These are phyloP conservation scores for Leccinum subtestaceum DNA, from an alignment of 768 basidiomycete species.

Conservation along the genomic window DNA sequence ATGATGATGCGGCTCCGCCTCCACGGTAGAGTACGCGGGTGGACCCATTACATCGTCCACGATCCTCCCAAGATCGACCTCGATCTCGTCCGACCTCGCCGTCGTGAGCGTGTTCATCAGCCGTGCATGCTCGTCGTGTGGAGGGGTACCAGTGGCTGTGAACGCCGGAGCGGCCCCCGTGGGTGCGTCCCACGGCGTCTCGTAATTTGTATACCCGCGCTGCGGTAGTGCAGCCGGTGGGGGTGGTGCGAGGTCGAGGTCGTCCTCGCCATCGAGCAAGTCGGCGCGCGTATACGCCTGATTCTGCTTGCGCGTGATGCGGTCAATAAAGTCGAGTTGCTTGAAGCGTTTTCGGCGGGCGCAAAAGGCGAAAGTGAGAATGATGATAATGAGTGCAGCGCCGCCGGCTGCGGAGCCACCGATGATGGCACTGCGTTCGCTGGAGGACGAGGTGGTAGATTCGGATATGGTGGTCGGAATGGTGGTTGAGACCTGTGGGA, in stretches of 20 bases:
- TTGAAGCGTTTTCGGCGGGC: conserved; percentile 38
- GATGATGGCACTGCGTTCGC: conserved; percentile 39
- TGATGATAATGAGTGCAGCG: conserved; percentile 35
- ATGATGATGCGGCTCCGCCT: conserved; percentile 3
- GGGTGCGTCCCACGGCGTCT: conserved; percentile 21
- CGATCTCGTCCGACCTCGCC: conserved; percentile 11
- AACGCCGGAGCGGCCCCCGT: background rate
- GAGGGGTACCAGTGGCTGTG: conserved; percentile 30
- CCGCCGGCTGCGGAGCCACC: conserved; percentile 41
- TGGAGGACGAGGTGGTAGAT: background rate
- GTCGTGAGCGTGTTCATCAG: conserved; percentile 19
- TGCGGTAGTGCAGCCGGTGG: background rate
- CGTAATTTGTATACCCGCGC: conserved; percentile 18
- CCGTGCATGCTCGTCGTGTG: conserved; percentile 29
- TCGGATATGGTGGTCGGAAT: conserved; percentile 22
- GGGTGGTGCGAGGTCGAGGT: conserved; percentile 6
- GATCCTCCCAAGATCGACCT: conserved; percentile 41
- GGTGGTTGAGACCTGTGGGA: conserved; percentile 11
- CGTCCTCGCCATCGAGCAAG: conserved; percentile 28
- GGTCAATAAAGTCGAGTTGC: conserved; percentile 29
- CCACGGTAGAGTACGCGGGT: background rate
- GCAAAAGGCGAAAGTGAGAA: conserved; percentile 37
- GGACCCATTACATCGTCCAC: conserved; percentile 52
- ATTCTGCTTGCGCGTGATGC: conserved; percentile 24
- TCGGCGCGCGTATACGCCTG: conserved; percentile 19